Conservation (phyloP, 2,329 filamentous ascomycete genomes). For the Hirsutella thompsonii region DNA sequence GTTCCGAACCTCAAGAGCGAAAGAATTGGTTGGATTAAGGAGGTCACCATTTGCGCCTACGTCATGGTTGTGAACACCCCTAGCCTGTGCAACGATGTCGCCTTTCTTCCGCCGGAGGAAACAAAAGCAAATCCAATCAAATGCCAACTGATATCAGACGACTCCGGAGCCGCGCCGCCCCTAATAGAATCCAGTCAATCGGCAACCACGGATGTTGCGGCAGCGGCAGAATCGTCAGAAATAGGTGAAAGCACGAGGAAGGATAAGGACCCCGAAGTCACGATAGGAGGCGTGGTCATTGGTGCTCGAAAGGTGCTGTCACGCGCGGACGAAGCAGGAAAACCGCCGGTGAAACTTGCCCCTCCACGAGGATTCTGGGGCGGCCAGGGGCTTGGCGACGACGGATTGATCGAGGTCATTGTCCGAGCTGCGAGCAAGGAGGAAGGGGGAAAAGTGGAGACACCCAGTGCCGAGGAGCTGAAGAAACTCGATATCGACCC, state of each 20-base stretch:
- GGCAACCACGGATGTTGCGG: conserved; percentile 13
- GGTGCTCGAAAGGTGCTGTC: conserved; percentile 37
- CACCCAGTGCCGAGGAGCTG: conserved; percentile 53
- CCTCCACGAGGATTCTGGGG: conserved; percentile 29
- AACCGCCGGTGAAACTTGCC: conserved; percentile 30
- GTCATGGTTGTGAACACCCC: conserved; percentile 89
- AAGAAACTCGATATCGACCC: conserved; percentile 54
- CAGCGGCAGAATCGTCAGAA: conserved; percentile 3
- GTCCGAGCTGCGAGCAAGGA: conserved; percentile 32
- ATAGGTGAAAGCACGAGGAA: background rate
- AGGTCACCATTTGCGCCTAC: conserved; percentile 81
- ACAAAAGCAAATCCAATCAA: conserved; percentile 64
- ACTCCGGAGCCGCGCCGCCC: conserved; percentile 29
- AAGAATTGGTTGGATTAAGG: conserved; percentile 85
- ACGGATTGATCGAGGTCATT: conserved; percentile 28
- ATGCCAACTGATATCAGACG: conserved; percentile 56
- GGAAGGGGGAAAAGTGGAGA: conserved; percentile 48
- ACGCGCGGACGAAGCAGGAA: conserved; percentile 30
- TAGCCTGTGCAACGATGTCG: conserved; percentile 73
- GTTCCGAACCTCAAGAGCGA: conserved; percentile 60
- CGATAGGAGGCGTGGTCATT: conserved; percentile 40
- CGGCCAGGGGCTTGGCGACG: conserved; percentile 9
- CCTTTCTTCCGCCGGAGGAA: conserved; percentile 71
- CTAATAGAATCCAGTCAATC: conserved; percentile 19
- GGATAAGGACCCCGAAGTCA: conserved; percentile 16